A percentile compares a stretch with the other conserved stretches of the same genome.
Evolutionary conservation across 2,329 filamentous ascomycete genomes (phyloP).

Genomic region (Daldinia eschscholtzii): DNA sequence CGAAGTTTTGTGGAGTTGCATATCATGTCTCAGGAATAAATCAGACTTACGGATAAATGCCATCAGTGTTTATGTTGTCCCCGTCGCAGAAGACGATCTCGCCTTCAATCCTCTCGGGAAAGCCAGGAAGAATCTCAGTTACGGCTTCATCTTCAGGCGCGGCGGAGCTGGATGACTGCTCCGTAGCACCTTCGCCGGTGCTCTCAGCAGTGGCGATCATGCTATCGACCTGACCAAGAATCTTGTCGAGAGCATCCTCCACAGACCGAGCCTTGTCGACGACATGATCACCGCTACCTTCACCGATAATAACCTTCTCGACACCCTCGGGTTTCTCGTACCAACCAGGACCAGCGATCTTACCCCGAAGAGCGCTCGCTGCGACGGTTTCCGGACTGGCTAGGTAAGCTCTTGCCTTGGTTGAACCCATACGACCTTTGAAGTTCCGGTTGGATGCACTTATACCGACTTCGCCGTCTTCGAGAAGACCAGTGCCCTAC

Average conservation of each 20-base stretch:
- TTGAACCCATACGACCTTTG: background rate
- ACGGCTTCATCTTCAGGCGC: background rate
- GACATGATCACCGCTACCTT: background rate
- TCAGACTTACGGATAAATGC: conserved; percentile 76
- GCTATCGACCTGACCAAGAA: conserved; percentile 26
- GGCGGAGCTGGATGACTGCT: background rate
- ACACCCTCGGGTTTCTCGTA: conserved; percentile 59
- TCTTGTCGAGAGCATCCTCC: conserved; percentile 69
- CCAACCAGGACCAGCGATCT: conserved; percentile 80
- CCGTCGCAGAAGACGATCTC: conserved; percentile 80
- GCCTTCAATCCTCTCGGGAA: conserved; percentile 84
- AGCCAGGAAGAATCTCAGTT: conserved; percentile 85
- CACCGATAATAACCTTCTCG: background rate
- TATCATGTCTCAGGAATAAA: too few species aligned
- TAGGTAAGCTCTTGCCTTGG: conserved; percentile 67
- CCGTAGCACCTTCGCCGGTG: background rate
- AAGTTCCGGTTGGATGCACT: background rate
- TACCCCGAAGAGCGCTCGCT: conserved; percentile 82
- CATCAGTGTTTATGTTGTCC: conserved; percentile 85
- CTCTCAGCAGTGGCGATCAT: conserved; percentile 57
- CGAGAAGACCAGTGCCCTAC: conserved; percentile 73
- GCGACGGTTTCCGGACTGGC: conserved; percentile 92
- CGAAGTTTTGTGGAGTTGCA: too few species aligned
- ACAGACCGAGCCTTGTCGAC: conserved; percentile 61
- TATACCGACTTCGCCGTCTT: conserved; percentile 75